phyloP scores from a whole-genome alignment of 2,329 filamentous ascomycete species.

The Truncatella angustata region DNA sequence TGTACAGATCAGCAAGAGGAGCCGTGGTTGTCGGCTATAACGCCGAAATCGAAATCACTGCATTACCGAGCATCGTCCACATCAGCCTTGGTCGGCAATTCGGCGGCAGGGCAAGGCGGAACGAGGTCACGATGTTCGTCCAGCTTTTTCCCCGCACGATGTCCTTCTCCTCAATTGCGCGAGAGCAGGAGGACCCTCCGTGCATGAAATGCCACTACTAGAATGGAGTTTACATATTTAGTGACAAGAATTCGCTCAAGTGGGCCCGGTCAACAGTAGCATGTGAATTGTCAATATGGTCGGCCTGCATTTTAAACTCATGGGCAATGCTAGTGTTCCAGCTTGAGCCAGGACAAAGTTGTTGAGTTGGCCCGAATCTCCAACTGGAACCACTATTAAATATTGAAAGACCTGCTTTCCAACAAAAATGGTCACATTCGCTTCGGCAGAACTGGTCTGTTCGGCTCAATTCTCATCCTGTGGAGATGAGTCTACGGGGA shows the following conservation, averaged over 20 bases:
- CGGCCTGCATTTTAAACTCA: neutral
- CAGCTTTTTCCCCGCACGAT: neutral
- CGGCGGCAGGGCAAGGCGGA: neutral
- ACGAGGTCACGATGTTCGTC: neutral
- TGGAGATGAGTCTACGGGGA: neutral
- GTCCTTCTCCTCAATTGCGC: neutral
- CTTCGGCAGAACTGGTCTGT: neutral
- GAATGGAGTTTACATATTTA: neutral
- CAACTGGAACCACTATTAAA: too few relatives aligned
- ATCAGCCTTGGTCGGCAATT: too few relatives aligned
- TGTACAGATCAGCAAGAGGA: neutral
- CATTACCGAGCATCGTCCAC: too few relatives aligned
- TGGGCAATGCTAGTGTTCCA: neutral
- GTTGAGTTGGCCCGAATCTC: too few relatives aligned
- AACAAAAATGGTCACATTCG: neutral
- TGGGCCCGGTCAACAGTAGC: neutral
- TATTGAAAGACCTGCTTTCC: too few relatives aligned
- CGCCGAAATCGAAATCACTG: neutral
- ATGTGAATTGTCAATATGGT: neutral
- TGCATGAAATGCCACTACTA: conserved; percentile 4
- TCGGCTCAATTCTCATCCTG: conserved; percentile 7
- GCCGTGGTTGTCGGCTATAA: neutral
- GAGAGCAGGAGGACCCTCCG: conserved; percentile 2
- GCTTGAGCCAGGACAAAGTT: too few relatives aligned
- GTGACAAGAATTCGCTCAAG: neutral